Evolutionary conservation across 176 grass and related monocot species (phyloP).

Genomic region (Hordeum marinum): DNA sequence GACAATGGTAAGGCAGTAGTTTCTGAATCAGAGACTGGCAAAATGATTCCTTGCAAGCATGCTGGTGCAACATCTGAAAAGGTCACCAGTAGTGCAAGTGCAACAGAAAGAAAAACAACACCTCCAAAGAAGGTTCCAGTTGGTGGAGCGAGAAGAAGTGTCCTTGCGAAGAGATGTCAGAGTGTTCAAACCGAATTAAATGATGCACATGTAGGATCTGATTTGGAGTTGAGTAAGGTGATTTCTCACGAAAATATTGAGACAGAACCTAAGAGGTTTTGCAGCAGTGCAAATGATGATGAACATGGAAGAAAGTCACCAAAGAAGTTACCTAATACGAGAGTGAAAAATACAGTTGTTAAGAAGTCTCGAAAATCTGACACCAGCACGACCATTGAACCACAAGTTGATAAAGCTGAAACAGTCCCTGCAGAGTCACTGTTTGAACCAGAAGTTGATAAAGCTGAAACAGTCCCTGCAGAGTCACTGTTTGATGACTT

Average conservation of each 20-base stretch:
- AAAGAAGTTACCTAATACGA: slow-evolving; percentile 11
- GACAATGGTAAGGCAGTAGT: slow-evolving; percentile 7
- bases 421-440: neutral
- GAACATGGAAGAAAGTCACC: slow-evolving; percentile 17
- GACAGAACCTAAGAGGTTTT: slow-evolving; percentile 3
- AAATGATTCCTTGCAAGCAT: slow-evolving; percentile 6
- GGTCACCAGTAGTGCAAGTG: neutral
- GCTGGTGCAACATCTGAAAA: neutral
- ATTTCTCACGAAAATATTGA: slow-evolving; percentile 24
- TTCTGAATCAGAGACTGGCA: slow-evolving; percentile 9
- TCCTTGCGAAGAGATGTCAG: slow-evolving; percentile 4
- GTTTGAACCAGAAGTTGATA: slow-evolving; percentile 20
- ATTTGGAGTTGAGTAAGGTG: slow-evolving; percentile 25
- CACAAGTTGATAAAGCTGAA: slow-evolving; percentile 23
- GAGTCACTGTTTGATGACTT: slow-evolving; percentile 21
- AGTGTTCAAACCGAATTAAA: slow-evolving; percentile 2
- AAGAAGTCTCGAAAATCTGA: slow-evolving; percentile 22
- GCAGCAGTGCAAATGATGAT: slow-evolving; percentile 22
- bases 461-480: slow-evolving; percentile 5
- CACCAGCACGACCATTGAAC: slow-evolving; percentile 1
- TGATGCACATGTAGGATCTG: neutral
- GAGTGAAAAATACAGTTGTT: slow-evolving; percentile 18
- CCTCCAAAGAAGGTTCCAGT: slow-evolving; percentile 14
- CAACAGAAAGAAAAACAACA: neutral
- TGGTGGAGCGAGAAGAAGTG: slow-evolving; percentile 2